Evolutionary conservation across 495 filamentous ascomycete species (phyloP), one percentile per base, ranked within the genome.

Genomic region (Lentithecium fluviatile): DNA sequence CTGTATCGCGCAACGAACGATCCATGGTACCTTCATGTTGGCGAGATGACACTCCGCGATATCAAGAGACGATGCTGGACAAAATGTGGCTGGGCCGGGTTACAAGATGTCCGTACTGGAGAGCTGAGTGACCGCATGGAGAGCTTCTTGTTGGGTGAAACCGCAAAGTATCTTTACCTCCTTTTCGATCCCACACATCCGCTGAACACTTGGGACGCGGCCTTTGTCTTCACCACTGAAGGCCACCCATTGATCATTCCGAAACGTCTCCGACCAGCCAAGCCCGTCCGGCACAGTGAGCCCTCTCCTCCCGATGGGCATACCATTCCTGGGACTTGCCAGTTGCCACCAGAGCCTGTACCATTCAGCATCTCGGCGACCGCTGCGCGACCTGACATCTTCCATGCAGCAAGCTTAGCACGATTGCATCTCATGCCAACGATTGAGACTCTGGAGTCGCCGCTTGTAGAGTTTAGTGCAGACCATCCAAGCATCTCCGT

Each of bases 111-210:
- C 10, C 78, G 87, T 29, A 91, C 82, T 42, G 95, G 93, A 0
- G 89, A 97, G 72, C 85, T 88, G 70, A 92, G 82, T 68, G 94
- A 98, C 69, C 87, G 94, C 17, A 98, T 98, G 94, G 94, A 98
- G 76, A 97, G 94, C 73, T 98, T 98, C 78, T 97, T 96, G 72
- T 79, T 97, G 1, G 91, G 95, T 2, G 94, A 98, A 74, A 98
- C 94, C 0, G 85, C 89, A 53, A 96, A 97, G 73, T 98, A 98
- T 73, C 76, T 98, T 52, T 95, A 91, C 62, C 76, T 98, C 38
- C 82, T 97, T 0, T 97, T 93, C 73, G 88, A 94, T 50, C 79
- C 83, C 34, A 80, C 84, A 15, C 94, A 97, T 75, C 94, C 94
- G 1, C 71, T 97, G 24, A 97, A 97, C 76, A 83, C 81, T 6